Evolutionary conservation across 1,139 yeast species (phyloP), one percentile per base, ranked within the genome.

Genomic region (Debaryomycetaceae sp.): DNA sequence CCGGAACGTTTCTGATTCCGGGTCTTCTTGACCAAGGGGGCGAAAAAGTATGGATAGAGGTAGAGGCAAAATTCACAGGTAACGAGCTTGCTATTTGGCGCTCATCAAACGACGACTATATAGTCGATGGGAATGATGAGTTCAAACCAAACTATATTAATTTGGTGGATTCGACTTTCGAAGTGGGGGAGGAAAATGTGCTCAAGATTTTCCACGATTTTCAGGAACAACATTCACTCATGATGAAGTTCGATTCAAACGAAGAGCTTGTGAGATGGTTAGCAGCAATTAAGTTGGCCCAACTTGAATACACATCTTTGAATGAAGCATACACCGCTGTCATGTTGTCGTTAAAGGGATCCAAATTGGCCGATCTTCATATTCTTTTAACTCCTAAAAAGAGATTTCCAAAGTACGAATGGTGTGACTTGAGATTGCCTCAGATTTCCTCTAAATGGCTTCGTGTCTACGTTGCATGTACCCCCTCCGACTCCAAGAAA

Each of bases 241-340:
- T 60, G 27, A 60, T 78, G 39, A 63, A 66, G 39, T 69, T 75
- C 46, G 60, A 56, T 22, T 53, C 57, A 27, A 48, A 55, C 5
- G 56, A 56, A 2, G 80, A 76, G 37, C 59, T 72, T 44, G 58
- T 61, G 38, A 59, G 57, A 46, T 78, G 83, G 75, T 65, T 76
- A 24, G 66, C 80, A 1, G 74, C 78, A 6, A 58, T 79, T 36
- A 59, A 72, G 44, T 60, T 80, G 45, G 62, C 80, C 34, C 76
- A 75, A 50, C 78, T 67, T 53, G 84, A 80, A 57, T 70, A 67
- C 52, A 65, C 68, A 33, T 75, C 78, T 42, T 64, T 80, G 46
- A 79, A 76, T 58, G 82, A 79, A 59, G 74, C 81, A 11, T 80
- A 71, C 54, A 78, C 83, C 1, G 84, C 83, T 11, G 83, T 78